Conservation (phyloP, 441 rosid genomes). For the Gossypium lobatum region DNA sequence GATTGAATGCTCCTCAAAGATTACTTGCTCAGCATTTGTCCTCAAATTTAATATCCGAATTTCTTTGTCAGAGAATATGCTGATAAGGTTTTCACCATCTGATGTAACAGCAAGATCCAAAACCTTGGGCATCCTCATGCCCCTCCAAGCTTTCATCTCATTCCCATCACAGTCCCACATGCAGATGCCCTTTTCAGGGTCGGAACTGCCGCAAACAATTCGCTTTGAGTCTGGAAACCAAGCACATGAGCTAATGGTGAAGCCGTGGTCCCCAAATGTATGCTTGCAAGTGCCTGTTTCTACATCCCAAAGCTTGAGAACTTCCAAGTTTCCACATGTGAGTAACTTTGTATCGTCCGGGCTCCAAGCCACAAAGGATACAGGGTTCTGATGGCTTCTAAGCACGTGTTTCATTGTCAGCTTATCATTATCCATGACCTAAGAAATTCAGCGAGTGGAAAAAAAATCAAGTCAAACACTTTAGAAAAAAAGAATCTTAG, state of each 20-base stretch:
- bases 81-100: constrained; percentile 66
- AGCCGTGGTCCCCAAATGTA: constrained; percentile 78
- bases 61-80: constrained; percentile 53
- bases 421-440: constrained; percentile 61
- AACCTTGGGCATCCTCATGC: constrained; percentile 73
- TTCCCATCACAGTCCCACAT: constrained; percentile 83
- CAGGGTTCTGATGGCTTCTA: constrained; percentile 66
- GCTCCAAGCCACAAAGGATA: constrained; percentile 87
- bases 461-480: constrained; percentile 7
- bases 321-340: constrained; percentile 76
- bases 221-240: constrained; percentile 92
- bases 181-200: constrained; percentile 73
- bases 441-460: constrained; percentile 13
- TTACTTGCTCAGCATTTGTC: constrained; percentile 53
- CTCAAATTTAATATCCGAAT: constrained; percentile 57
- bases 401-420: constrained; percentile 48
- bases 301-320: constrained; percentile 89
- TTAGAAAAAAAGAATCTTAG: not conserved
- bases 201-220: constrained; percentile 86
- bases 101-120: constrained; percentile 76
- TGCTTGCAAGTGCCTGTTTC: constrained; percentile 77
- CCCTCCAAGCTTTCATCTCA: constrained; percentile 79
- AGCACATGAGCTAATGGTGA: constrained; percentile 84
- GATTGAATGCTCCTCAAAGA: constrained; percentile 62
- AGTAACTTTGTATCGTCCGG: constrained; percentile 74